A percentile compares a stretch with the other conserved stretches of the same genome.
Conservation (phyloP, 805 yeast genomes). For the Ascoidea tarda region DNA sequence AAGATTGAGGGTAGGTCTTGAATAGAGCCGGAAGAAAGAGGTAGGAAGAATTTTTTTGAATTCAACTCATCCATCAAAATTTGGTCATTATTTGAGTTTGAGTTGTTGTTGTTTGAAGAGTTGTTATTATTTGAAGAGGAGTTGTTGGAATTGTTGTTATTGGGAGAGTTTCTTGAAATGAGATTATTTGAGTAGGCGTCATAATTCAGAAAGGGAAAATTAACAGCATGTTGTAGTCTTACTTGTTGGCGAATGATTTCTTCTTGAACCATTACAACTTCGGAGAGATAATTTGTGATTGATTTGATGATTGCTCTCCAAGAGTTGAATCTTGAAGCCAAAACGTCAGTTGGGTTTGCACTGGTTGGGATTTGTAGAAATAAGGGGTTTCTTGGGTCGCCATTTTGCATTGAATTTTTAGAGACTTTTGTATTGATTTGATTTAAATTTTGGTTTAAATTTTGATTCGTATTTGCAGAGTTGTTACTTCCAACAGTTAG, state of each 20-base stretch:
- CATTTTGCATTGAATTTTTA: neutral
- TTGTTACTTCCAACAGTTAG: too few species aligned
- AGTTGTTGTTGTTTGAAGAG: neutral
- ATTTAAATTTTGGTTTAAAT: too few species aligned
- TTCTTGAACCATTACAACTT: constrained; percentile 75
- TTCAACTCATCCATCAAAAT: constrained; percentile 18
- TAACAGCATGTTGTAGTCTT: constrained; percentile 67
- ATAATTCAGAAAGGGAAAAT: constrained; percentile 33
- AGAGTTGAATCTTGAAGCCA: constrained; percentile 71
- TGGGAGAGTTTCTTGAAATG: neutral
- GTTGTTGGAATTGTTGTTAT: neutral
- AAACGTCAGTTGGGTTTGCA: constrained; percentile 74
- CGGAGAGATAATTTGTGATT: constrained; percentile 59
- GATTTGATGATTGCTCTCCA: constrained; percentile 78
- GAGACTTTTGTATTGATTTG: too few species aligned
- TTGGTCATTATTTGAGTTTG: neutral
- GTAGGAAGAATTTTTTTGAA: constrained; percentile 32
- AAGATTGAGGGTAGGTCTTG: constrained; percentile 45
- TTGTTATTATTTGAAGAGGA: constrained; percentile 2
- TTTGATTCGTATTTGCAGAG: too few species aligned
- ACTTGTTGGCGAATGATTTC: constrained; percentile 76
- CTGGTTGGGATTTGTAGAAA: constrained; percentile 36
- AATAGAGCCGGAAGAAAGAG: constrained; percentile 43
- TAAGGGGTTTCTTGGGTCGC: constrained; percentile 36
- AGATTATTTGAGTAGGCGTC: neutral